Base-by-base conservation (phyloP, 2,329 filamentous ascomycete genomes). In the Incumbomyces delicatus region DNA sequence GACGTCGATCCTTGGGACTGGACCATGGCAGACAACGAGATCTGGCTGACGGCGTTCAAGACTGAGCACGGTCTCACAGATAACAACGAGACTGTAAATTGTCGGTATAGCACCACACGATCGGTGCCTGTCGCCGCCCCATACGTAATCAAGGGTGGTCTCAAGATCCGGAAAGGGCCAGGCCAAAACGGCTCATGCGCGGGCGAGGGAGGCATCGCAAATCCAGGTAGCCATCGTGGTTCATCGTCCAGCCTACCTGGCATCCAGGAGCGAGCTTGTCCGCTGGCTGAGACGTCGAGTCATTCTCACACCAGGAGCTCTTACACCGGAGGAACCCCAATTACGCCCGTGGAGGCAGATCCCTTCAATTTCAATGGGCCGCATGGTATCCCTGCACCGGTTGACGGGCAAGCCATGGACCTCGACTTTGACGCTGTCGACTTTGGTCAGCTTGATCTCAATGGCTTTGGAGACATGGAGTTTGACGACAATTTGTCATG, bases 21-120 rank as follows among this genome's bases (percentile, higher is more conserved):
- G 56, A 71, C 69, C 3, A 67, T 66, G 46, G 69, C 69, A 6
- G 69, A 71, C 51, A 70, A 70, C 41, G 58, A 64, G n/a, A 57
- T 64, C 8, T 72, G 69, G 69, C 58, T 72, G 10, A 63, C 63
- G 46, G 57, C 69, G 20, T 54, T 72, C 43, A 72, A 72, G 53
- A 65, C 64, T 8, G 65, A 70, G 49, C 58, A 62, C 33, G 68
- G 68, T 3, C 53, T 71, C 14, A 58, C 61, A 17, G 30, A 31
- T 29, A 6, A 14, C 13, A n/a, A 10, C 12, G 51, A 56, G 13
- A 48, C 58, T 1, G 60, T 60, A 11, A 54, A 58, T n/a, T 58
- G 61, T 6, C 59, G 65, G 14, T 57, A 60, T 35, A 60, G 65
- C 11, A 59, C 61, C 39, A 58, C 66, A 13, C 55, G 60, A 11